phyloP scores from a whole-genome alignment of 116 monocot species.

The Dioscorea cayenensis region DNA sequence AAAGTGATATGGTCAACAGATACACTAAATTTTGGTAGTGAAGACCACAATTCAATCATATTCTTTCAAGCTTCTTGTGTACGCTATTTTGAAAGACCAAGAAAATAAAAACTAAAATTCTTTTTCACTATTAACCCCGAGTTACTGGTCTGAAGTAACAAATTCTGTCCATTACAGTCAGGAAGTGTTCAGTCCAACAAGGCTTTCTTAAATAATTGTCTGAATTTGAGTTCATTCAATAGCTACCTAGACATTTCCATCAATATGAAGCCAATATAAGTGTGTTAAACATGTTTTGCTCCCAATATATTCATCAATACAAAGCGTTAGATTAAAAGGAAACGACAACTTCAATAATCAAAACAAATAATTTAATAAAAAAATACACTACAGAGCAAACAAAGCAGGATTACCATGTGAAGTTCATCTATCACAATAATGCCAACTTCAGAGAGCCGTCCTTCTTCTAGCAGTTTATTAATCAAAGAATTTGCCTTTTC shows the following conservation, averaged over 20 bases:
- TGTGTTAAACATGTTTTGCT: no score
- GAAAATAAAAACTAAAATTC: not conserved
- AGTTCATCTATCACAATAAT: constrained; percentile 98
- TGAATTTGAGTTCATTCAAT: no score
- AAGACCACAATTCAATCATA: not conserved
- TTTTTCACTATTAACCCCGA: not conserved
- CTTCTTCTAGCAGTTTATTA: constrained; percentile 89
- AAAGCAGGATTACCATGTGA: constrained; percentile 77
- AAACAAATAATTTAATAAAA: not conserved
- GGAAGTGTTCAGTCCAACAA: no score
- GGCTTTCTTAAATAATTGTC: no score
- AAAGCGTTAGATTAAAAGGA: no score
- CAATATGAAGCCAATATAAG: no score
- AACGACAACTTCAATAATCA: no score
- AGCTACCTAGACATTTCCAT: no score
- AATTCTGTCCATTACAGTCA: no score
- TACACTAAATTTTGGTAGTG: not conserved
- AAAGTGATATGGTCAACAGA: not conserved
- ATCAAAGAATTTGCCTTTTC: constrained; percentile 97
- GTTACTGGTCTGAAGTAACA: not conserved
- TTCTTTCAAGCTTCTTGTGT: not conserved
- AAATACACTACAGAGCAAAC: not conserved
- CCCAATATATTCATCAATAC: no score
- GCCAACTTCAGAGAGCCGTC: constrained; percentile 96
- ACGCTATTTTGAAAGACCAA: not conserved